These are phyloP conservation scores for Nakazawaea wickerhamii DNA, from an alignment of 805 yeast species.

Conservation along the genomic window DNA sequence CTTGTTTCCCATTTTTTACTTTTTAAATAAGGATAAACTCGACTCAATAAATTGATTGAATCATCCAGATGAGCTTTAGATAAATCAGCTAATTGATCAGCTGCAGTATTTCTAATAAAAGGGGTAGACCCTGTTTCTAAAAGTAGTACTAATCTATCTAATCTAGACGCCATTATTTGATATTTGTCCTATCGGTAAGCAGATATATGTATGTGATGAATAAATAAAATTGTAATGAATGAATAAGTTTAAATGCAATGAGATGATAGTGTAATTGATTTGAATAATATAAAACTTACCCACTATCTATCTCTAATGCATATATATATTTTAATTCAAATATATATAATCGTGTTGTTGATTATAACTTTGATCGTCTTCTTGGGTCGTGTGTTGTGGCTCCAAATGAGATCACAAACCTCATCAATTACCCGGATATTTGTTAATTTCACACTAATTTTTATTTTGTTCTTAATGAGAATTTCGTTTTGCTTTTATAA, in stretches of 20 bases:
- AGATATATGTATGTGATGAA: background rate
- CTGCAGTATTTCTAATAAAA: conserved; percentile 91
- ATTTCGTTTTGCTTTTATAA: background rate
- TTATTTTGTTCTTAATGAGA: background rate
- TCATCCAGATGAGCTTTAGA: conserved; percentile 96
- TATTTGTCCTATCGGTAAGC: background rate
- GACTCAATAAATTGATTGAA: conserved; percentile 68
- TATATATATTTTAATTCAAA: no score
- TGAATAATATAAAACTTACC: no score
- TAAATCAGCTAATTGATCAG: conserved; percentile 91
- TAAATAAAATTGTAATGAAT: background rate
- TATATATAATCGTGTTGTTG: no score
- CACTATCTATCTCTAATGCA: background rate
- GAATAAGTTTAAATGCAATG: no score
- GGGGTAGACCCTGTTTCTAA: conserved; percentile 94
- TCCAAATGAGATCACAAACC: background rate
- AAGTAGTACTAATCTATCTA: conserved; percentile 32
- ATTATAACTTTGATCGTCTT: background rate
- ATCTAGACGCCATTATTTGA: conserved; percentile 16
- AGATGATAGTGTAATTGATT: no score
- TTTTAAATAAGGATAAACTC: conserved; percentile 85
- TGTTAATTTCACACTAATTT: background rate
- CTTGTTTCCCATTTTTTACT: conserved; percentile 94
- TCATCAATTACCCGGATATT: conserved; percentile 7
- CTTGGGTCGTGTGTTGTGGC: background rate